phyloP scores from a whole-genome alignment of 352 stramenopile genomes.

The Globisporangium acanthophoron region DNA sequence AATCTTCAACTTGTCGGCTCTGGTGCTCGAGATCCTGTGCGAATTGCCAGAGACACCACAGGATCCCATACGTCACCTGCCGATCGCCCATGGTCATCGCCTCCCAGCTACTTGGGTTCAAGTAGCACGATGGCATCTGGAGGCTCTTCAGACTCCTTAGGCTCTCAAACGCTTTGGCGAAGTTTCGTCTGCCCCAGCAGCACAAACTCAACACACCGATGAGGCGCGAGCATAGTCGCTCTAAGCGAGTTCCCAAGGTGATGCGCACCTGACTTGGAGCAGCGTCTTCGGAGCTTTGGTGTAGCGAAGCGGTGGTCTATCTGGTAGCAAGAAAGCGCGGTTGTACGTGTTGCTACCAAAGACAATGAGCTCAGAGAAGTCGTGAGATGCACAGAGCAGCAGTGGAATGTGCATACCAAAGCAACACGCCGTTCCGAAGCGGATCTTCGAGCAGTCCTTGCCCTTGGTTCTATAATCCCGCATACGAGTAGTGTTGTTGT shows the following conservation, averaged over 20 bases:
- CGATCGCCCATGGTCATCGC: slow-evolving; percentile 38
- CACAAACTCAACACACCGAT: not conserved
- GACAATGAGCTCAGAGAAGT: not conserved
- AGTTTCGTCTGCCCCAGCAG: slow-evolving; percentile 22
- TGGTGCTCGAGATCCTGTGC: slow-evolving; percentile 4
- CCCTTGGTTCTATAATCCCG: not conserved
- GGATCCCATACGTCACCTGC: slow-evolving; percentile 35
- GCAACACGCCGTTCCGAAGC: slow-evolving; percentile 11
- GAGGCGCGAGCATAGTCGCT: not conserved
- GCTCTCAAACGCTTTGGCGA: slow-evolving; percentile 21
- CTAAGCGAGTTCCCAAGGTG: not conserved
- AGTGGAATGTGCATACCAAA: slow-evolving; percentile 8
- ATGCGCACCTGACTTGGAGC: slow-evolving; percentile 7
- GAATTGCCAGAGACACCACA: slow-evolving; percentile 50
- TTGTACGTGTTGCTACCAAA: slow-evolving; percentile 3
- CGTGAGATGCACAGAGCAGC: too few species aligned
- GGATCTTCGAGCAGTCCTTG: slow-evolving; percentile 13
- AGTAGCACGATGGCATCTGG: slow-evolving; percentile 11
- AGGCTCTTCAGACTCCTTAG: not conserved
- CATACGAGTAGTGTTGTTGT: not conserved
- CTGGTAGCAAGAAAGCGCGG: not conserved
- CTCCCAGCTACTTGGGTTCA: slow-evolving; percentile 22
- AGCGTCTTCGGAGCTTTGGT: slow-evolving; percentile 10
- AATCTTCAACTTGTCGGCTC: not conserved
- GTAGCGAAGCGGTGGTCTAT: not conserved